Evolutionary conservation across 148 eudicot genomes (phyloP).

Genomic region (Heliosperma pusillum): DNA sequence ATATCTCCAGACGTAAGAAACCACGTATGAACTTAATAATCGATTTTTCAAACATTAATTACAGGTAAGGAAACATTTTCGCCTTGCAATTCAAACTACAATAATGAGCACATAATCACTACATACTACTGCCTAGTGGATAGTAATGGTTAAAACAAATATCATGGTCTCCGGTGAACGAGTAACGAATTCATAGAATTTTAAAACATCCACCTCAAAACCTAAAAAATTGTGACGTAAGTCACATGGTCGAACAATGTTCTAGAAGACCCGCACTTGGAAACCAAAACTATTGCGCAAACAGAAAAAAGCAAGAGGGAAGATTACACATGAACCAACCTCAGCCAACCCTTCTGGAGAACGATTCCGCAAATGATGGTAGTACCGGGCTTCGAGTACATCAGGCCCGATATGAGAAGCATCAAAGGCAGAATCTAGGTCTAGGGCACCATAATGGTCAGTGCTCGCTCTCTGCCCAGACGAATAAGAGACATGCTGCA

Average conservation of each 20-base stretch:
- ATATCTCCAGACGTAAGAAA: not conserved
- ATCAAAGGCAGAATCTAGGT: constrained; percentile 46
- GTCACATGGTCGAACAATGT: not conserved
- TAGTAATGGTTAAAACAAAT: no score
- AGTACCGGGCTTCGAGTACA: constrained; percentile 62
- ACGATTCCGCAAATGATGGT: constrained; percentile 68
- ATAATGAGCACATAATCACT: not conserved
- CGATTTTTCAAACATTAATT: not conserved
- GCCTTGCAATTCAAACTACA: not conserved
- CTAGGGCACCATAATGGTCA: constrained; percentile 50
- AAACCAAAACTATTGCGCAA: not conserved
- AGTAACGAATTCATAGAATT: no score
- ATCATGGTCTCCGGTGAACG: no score
- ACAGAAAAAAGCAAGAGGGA: not conserved
- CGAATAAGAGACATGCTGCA: constrained; percentile 61
- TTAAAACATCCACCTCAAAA: no score
- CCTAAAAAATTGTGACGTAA: no score
- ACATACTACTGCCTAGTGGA: not conserved
- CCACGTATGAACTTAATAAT: not conserved
- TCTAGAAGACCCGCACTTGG: not conserved
- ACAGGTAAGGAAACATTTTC: not conserved
- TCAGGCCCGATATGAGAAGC: constrained; percentile 33
- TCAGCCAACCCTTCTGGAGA: constrained; percentile 75
- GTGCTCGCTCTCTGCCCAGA: constrained; percentile 60
- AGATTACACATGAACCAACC: constrained; percentile 38